These are phyloP conservation scores for Leccinum huronense DNA, from an alignment of 1,284 basidiomycete genomes.

Conservation along the genomic window DNA sequence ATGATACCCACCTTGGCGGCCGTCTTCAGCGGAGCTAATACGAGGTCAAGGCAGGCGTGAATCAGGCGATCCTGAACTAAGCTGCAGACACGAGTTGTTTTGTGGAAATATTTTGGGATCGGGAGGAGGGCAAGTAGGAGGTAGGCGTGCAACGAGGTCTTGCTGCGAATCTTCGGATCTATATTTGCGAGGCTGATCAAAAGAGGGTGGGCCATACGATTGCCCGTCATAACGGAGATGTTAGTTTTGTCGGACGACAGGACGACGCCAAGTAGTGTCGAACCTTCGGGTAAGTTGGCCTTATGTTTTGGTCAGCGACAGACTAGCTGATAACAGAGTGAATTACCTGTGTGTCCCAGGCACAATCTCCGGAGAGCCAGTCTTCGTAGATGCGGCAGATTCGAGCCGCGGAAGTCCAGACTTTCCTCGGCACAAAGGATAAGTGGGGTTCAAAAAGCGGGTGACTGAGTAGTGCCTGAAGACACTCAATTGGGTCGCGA, in stretches of 20 bases:
- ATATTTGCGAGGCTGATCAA: too few species aligned
- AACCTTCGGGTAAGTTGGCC: not conserved
- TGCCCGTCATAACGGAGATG: not conserved
- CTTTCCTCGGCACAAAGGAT: not conserved
- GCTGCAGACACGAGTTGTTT: not conserved
- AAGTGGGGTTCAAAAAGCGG: not conserved
- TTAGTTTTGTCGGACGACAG: too few species aligned
- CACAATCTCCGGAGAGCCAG: not conserved
- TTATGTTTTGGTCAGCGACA: not conserved
- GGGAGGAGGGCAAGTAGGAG: not conserved
- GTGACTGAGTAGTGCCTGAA: too few species aligned
- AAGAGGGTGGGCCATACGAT: not conserved
- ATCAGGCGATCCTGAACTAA: not conserved
- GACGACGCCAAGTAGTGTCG: not conserved
- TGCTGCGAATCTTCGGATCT: too few species aligned
- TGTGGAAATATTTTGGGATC: not conserved
- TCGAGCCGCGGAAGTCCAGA: not conserved
- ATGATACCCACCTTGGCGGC: not conserved
- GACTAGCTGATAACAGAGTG: not conserved
- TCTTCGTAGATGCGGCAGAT: too few species aligned
- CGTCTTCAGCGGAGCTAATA: not conserved
- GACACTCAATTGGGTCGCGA: not conserved
- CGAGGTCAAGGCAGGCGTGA: not conserved
- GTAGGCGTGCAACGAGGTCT: not conserved
- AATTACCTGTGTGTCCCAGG: not conserved